Conservation (phyloP, 352 stramenopile genomes). For the Phytophthora pseudosyringae region DNA sequence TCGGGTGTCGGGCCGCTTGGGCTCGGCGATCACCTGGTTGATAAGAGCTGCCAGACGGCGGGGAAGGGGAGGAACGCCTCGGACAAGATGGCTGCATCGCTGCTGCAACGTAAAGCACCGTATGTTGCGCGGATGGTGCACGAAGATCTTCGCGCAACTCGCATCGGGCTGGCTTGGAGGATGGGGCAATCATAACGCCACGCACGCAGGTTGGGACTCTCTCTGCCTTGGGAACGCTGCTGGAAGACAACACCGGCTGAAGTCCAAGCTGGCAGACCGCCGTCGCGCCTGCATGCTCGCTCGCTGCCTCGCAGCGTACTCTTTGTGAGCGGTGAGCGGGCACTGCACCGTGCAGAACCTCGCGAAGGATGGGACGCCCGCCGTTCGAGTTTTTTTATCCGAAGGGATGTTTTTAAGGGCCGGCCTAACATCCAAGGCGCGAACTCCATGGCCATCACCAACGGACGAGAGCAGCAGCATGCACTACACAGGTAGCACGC, state of each 20-base stretch:
- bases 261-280: not conserved
- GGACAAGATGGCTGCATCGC: conserved; percentile 3
- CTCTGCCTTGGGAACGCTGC: conserved; percentile 16
- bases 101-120: not conserved
- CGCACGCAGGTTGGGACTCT: conserved; percentile 14
- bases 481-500: too few species aligned
- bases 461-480: too few species aligned
- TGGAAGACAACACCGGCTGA: not conserved
- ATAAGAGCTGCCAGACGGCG: conserved; percentile 20
- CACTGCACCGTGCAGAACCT: conserved; percentile 20
- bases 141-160: not conserved
- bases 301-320: not conserved
- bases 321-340: conserved; percentile 15
- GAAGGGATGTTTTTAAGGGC: too few species aligned
- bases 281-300: not conserved
- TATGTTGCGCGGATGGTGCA: not conserved
- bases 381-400: conserved; percentile 7
- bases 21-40: conserved; percentile 6
- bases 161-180: not conserved
- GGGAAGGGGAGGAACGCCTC: not conserved
- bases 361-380: not conserved
- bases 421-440: too few species aligned
- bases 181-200: conserved; percentile 3
- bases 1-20: too few species aligned
- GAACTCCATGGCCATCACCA: too few species aligned